These are phyloP conservation scores for Pochonia chlamydosporia DNA, from an alignment of 2,329 filamentous ascomycete species.

Conservation along the genomic window DNA sequence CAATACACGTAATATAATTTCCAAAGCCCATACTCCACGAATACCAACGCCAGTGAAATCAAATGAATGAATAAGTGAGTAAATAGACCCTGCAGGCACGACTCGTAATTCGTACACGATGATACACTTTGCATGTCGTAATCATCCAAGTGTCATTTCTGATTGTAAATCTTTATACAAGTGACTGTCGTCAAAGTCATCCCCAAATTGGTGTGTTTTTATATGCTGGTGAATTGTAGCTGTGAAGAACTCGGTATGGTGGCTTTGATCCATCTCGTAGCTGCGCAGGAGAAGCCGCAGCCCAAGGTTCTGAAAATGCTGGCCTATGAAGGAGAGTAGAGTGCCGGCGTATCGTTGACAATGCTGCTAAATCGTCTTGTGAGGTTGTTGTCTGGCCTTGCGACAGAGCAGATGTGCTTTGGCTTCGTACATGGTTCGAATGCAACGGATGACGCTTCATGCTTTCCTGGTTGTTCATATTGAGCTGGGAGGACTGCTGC, in stretches of 20 bases:
- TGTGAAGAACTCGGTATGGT: conserved; percentile 50
- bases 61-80: too few species aligned
- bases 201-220: conserved; percentile 50
- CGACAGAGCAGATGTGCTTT: neutral
- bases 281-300: conserved; percentile 3
- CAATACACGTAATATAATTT: too few species aligned
- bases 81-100: too few species aligned
- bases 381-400: neutral
- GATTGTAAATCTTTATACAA: neutral
- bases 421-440: neutral
- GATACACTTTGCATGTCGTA: too few species aligned
- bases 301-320: conserved; percentile 4
- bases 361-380: neutral
- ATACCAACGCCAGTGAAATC: too few species aligned
- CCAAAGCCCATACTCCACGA: too few species aligned
- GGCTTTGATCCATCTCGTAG: conserved; percentile 11
- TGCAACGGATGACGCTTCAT: neutral
- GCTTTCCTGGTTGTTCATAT: neutral
- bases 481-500: neutral
- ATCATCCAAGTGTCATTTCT: too few species aligned
- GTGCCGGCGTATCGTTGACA: conserved; percentile 3
- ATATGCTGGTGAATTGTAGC: conserved; percentile 54
- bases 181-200: too few species aligned
- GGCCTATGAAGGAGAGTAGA: conserved; percentile 8
- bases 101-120: too few species aligned